Conservation (phyloP, 2,329 filamentous ascomycete species). For the Bipolaris victoriae region DNA sequence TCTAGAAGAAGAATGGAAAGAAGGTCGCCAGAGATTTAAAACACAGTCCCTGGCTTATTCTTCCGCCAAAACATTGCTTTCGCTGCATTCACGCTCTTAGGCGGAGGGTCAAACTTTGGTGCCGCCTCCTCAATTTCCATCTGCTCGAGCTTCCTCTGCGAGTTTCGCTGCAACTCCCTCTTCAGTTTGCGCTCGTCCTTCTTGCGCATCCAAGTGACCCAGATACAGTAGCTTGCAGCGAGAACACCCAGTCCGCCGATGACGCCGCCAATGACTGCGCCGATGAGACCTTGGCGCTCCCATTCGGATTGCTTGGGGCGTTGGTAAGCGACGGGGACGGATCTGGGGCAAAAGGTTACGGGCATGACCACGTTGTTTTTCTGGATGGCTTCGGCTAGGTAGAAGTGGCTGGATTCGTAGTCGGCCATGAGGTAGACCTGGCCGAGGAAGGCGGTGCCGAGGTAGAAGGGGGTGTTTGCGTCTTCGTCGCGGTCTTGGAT, state of each 20-base stretch:
- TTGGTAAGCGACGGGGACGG: slow-evolving; percentile 43
- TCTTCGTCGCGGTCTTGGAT: slow-evolving; percentile 40
- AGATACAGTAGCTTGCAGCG: slow-evolving; percentile 37
- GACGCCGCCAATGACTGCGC: slow-evolving; percentile 49
- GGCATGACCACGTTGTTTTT: slow-evolving; percentile 52
- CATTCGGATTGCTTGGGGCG: slow-evolving; percentile 38
- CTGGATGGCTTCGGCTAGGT: slow-evolving; percentile 49
- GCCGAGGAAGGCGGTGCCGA: slow-evolving; percentile 51
- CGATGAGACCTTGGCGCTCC: slow-evolving; percentile 45
- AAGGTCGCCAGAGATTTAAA: not conserved
- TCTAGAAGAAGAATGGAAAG: no score
- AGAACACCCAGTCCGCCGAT: slow-evolving; percentile 44
- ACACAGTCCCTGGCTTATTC: slow-evolving; percentile 19
- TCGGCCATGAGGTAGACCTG: slow-evolving; percentile 55
- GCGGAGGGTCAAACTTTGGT: slow-evolving; percentile 42
- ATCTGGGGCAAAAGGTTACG: slow-evolving; percentile 49
- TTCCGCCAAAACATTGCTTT: slow-evolving; percentile 44
- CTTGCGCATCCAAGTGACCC: slow-evolving; percentile 37
- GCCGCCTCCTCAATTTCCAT: slow-evolving; percentile 41
- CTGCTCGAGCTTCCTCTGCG: slow-evolving; percentile 39
- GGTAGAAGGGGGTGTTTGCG: slow-evolving; percentile 42
- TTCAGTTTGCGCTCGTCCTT: slow-evolving; percentile 37
- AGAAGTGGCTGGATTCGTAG: slow-evolving; percentile 50
- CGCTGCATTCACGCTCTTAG: slow-evolving; percentile 31
- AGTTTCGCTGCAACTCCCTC: slow-evolving; percentile 35